Percentiles rank a stretch among this genome's conserved stretches.
Conservation (phyloP, 805 yeast species). For the Zygotorulaspora florentina region DNA sequence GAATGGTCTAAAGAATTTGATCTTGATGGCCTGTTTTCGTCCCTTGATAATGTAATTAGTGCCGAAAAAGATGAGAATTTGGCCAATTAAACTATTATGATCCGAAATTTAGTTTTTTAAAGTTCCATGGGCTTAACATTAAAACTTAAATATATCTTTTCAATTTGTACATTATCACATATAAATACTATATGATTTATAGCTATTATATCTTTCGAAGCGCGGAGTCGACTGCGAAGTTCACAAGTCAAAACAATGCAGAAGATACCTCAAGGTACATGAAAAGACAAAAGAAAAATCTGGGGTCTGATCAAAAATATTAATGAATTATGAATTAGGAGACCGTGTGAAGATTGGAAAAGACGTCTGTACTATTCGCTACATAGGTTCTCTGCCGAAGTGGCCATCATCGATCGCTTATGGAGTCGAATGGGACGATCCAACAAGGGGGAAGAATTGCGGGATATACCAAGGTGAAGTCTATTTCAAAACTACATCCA, state of each 20-base stretch:
- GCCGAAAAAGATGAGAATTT: slow-evolving; percentile 24
- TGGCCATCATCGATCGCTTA: slow-evolving; percentile 59
- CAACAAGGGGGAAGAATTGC: slow-evolving; percentile 62
- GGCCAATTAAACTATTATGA: slow-evolving; percentile 4
- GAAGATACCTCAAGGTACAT: neutral
- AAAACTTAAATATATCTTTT: too few relatives aligned
- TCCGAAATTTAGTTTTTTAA: too few relatives aligned
- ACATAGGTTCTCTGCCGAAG: slow-evolving; percentile 52
- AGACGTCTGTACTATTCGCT: slow-evolving; percentile 59
- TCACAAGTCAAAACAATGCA: neutral
- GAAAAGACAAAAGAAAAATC: too few relatives aligned
- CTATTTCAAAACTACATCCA: slow-evolving; percentile 45
- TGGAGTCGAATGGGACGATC: slow-evolving; percentile 87
- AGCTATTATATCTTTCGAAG: neutral
- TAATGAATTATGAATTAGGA: slow-evolving; percentile 21
- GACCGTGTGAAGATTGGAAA: slow-evolving; percentile 38
- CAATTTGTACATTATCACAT: too few relatives aligned
- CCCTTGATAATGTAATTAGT: slow-evolving; percentile 36
- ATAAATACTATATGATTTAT: neutral
- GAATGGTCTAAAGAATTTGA: slow-evolving; percentile 95
- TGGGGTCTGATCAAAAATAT: neutral
- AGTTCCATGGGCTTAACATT: too few relatives aligned
- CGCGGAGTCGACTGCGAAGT: neutral
- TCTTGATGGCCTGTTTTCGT: slow-evolving; percentile 69
- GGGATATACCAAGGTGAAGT: slow-evolving; percentile 52